These are phyloP conservation scores for Coemansia sp. DNA, from an alignment of 192 early-diverging fungal species.

Conservation along the genomic window DNA sequence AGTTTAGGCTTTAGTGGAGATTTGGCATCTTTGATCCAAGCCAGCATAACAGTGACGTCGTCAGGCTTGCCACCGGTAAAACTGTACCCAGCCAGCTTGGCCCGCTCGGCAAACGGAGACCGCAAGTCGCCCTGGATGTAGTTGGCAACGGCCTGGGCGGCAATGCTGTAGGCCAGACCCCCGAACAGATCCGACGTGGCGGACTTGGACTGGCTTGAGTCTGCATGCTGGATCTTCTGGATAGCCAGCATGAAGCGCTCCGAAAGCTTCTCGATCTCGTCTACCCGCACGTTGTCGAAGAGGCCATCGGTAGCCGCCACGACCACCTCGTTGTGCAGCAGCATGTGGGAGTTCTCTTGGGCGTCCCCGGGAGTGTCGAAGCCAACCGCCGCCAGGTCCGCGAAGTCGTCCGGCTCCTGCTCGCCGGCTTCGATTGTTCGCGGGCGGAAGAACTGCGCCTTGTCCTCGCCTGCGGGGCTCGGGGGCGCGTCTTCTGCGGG, in stretches of 20 bases:
- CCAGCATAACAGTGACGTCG: constrained; percentile 51
- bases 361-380: constrained; percentile 47
- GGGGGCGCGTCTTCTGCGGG: constrained; percentile 16
- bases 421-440: constrained; percentile 5
- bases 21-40: constrained; percentile 45
- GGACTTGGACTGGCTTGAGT: background rate
- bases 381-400: constrained; percentile 25
- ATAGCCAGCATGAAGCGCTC: constrained; percentile 48
- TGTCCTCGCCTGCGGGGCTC: constrained; percentile 8
- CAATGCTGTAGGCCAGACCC: constrained; percentile 47
- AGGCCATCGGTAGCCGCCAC: constrained; percentile 50
- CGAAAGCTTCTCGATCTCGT: constrained; percentile 46
- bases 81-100: constrained; percentile 45
- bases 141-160: constrained; percentile 46
- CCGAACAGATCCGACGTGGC: constrained; percentile 39
- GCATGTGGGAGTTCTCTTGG: constrained; percentile 17
- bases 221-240: constrained; percentile 10
- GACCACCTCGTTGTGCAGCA: constrained; percentile 40
- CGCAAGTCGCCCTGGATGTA: constrained; percentile 45
- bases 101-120: constrained; percentile 54
- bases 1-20: constrained; percentile 27
- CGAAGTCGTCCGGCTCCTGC: constrained; percentile 28
- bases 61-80: constrained; percentile 53
- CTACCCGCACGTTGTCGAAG: constrained; percentile 50
- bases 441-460: constrained; percentile 46